Base-by-base conservation (phyloP, 768 basidiomycete species). In the Cystoderma amianthinum region DNA sequence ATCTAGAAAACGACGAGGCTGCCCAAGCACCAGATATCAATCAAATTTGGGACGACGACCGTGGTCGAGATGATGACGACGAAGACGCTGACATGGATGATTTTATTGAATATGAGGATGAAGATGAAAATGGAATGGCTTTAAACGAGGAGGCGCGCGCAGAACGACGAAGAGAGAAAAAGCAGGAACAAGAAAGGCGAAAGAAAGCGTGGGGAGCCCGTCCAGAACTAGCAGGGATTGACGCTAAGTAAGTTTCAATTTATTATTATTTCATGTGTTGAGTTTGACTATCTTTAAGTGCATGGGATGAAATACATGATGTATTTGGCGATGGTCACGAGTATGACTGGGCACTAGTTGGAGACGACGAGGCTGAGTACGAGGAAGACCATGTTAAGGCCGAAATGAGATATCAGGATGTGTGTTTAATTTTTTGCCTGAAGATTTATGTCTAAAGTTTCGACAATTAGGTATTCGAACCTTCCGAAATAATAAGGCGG, bases 261-360 rank as follows among this genome's bases (percentile, higher is more conserved):
- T 13, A 21, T 44, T 34, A 37, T 15, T 32, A 32, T n/a, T 25
- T 19, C 25, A 34, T 39, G 41, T 20, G 13, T 39, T 34, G 22
- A 44, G 42, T 45, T 54, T 49, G 43, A 49, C 23, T 33, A 4
- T 43, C 47, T 11, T 47, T 2, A 49, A 95, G 91, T 53, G 85
- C 91, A 19, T 96, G 92, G 91, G 85, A 88, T 36, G 96, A 97
- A 63, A 86, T 98, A 19, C 84, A 87, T 46, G 94, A 91, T 44
- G 90, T 98, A 1, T 99, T 99, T 49, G 96, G 96, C 23, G 88
- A 94, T 48, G 96, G 96, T 5, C 82, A 85, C 52, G 94, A 98
- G 49, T 99, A 95, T 58, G 92, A 92, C 51, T 94, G 90, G 85
- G 94, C 94, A 10, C 60, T 99, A 34, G 82, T 69, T 35, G 90